phyloP scores from a whole-genome alignment of 495 filamentous ascomycete species.

The Amniculicola lignicola region DNA sequence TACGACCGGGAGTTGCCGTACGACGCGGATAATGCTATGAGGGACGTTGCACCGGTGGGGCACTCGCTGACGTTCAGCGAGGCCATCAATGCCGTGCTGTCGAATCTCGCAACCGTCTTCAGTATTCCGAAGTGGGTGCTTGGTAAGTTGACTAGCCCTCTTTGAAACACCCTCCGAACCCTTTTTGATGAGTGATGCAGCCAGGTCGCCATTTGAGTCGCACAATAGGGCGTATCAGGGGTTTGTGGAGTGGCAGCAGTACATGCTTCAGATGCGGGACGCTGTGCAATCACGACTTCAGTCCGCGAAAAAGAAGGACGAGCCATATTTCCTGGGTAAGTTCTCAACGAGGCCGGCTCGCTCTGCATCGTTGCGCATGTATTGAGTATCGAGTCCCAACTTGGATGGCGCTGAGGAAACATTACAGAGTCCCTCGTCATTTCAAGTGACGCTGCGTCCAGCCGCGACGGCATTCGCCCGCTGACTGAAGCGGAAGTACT shows the following conservation, averaged over 20 bases:
- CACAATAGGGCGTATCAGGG: conserved; percentile 5
- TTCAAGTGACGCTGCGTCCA: neutral
- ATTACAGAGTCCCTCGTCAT: neutral
- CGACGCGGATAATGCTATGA: neutral
- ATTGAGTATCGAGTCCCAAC: neutral
- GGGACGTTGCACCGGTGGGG: neutral
- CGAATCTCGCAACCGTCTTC: neutral
- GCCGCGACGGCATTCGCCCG: neutral
- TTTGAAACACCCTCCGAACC: neutral
- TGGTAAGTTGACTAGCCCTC: conserved; percentile 5
- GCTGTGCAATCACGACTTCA: neutral
- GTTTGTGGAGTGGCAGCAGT: neutral
- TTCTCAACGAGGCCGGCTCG: neutral
- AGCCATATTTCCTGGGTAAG: conserved; percentile 7
- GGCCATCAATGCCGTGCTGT: neutral
- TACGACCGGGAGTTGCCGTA: neutral
- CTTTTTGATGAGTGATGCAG: conserved; percentile 4
- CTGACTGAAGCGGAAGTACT: conserved; percentile 2
- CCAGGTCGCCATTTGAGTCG: neutral
- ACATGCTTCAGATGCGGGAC: conserved; percentile 8
- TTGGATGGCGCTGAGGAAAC: conserved; percentile 5
- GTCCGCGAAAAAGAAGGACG: conserved; percentile 6
- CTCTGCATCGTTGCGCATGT: neutral
- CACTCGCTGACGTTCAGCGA: neutral
- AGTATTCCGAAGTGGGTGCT: neutral